phyloP scores from a whole-genome alignment of 169 alveolate species.

The Besnoitia besnoiti region DNA sequence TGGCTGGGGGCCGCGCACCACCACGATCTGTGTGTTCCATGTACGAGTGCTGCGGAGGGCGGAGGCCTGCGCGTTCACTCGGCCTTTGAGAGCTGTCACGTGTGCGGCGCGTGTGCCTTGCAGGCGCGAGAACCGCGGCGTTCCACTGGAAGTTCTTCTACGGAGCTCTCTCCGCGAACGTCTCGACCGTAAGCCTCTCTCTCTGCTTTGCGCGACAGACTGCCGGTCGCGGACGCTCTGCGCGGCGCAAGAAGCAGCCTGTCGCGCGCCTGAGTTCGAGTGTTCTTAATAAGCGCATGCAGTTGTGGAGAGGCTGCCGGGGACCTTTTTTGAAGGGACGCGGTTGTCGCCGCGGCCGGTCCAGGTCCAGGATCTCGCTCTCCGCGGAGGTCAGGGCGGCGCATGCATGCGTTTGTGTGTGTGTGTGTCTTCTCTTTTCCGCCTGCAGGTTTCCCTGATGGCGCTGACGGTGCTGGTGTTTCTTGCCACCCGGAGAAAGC shows the following conservation, averaged over 20 bases:
- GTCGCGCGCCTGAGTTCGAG: neutral
- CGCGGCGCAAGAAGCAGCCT: too few relatives aligned
- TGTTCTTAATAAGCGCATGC: neutral
- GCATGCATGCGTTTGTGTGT: neutral
- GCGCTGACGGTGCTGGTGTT: slow-evolving; percentile 7
- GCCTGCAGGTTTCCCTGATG: neutral
- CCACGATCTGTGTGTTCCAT: neutral
- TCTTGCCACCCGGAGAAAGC: slow-evolving; percentile 20
- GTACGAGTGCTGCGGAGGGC: neutral
- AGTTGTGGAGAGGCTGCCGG: neutral
- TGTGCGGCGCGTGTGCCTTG: neutral
- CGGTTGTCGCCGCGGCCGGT: neutral
- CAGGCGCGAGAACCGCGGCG: slow-evolving; percentile 13
- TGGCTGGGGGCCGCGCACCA: neutral
- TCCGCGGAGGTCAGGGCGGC: neutral
- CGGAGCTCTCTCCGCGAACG: slow-evolving; percentile 20
- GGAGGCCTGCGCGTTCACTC: neutral
- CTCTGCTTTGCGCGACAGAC: too few relatives aligned
- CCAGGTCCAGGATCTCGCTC: neutral
- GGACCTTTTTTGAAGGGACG: neutral
- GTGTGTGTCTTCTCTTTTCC: neutral
- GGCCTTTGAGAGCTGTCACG: neutral
- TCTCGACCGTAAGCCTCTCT: neutral
- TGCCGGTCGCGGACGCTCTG: too few relatives aligned
- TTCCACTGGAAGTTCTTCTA: slow-evolving; percentile 35